These are phyloP conservation scores for Hymenoscyphus occultus DNA, from an alignment of 2,329 filamentous ascomycete species.

Conservation along the genomic window DNA sequence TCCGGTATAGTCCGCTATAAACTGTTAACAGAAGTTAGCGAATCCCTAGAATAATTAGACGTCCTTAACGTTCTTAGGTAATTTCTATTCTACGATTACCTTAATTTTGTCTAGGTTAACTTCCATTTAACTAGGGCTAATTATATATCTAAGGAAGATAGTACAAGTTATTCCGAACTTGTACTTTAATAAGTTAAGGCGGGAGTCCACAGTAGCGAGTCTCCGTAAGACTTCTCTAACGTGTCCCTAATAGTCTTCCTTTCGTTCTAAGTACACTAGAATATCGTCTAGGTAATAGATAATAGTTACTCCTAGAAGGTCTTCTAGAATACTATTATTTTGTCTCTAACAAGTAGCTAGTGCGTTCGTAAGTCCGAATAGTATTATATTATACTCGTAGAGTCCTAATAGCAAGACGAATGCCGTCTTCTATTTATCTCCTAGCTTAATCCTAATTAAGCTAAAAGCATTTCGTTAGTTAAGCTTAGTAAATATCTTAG, in stretches of 20 bases:
- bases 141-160: not conserved
- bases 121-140: not conserved
- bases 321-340: not conserved
- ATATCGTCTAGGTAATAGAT: not conserved
- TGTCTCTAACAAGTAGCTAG: not conserved
- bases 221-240: not conserved
- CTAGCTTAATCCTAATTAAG: no score
- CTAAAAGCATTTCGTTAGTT: no score
- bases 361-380: not conserved
- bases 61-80: not conserved
- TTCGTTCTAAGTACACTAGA: not conserved
- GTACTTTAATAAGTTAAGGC: not conserved
- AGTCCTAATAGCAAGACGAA: no score
- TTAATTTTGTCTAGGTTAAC: not conserved
- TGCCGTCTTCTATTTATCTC: no score
- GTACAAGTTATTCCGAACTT: not conserved
- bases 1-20: not conserved
- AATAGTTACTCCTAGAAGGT: not conserved
- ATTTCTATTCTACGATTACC: not conserved
- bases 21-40: not conserved
- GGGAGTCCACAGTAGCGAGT: not conserved
- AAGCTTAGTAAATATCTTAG: no score
- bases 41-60: not conserved
- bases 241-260: not conserved
- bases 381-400: not conserved